Base-by-base conservation (phyloP, 768 basidiomycete genomes). In the Suillus plorans region DNA sequence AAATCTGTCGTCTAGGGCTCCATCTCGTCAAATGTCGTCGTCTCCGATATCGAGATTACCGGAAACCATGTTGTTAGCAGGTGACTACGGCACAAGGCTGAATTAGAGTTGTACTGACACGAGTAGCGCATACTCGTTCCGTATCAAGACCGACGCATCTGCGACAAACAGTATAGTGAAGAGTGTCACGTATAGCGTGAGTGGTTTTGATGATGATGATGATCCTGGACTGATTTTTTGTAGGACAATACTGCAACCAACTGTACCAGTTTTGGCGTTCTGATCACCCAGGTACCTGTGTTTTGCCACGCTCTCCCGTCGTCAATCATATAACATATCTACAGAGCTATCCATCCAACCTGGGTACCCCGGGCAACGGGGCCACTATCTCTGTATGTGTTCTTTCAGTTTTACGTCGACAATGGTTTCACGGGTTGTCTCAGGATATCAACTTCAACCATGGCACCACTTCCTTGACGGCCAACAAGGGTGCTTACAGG, bases 51-150 rank as follows among this genome's bases (percentile, higher is more conserved):
- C 39, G 65, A 76, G 10, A 82, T 90, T 66, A 72, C 70, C 5
- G 78, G 78, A 34, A 89, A 90, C 75, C 83, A 73, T 3, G 77
- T 89, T 63, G 77, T 79, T n/a, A 78, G 86, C 76, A 84, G 85
- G 87, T 84, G 60, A 60, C 74, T 60, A 6, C 4, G 63, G 25
- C 42, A 4, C 0, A 18, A 5, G 34, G 5, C 25, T 28, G 6
- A 20, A 20, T 42, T 28, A 59, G 25, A 42, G 13, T 61, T 31
- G 42, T 39, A 70, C 53, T 44, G 18, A 36, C 56, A 14, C 3
- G 4, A n/a, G 37, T 34, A 86, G 86, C 64, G 73, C 77, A 61
- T 82, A 84, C 70, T 86, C 82, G 0, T 78, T 89, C 53, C 84
- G 88, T 55, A 89, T 90, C 76, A 90, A 89, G 76, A 86, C 83